These are phyloP conservation scores for Arxiozyma telluris DNA, from an alignment of 1,139 yeast genomes.

Conservation along the genomic window DNA sequence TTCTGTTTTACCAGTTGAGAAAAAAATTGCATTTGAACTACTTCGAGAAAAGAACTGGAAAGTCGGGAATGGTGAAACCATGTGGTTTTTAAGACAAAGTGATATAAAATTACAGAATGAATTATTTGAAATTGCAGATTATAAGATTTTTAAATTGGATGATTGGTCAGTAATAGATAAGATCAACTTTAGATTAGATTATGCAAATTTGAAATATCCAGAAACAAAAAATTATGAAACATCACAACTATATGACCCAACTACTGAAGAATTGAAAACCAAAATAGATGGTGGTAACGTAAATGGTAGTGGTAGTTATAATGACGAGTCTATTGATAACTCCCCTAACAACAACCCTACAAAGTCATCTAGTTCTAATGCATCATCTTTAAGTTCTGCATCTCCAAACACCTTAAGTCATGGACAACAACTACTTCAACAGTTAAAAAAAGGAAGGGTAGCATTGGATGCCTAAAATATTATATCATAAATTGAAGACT, in stretches of 20 bases:
- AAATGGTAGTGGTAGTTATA: not conserved
- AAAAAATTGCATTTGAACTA: constrained; percentile 30
- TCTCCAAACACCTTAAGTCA: constrained; percentile 12
- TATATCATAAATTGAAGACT: not conserved
- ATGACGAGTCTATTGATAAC: constrained; percentile 4
- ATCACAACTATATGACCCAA: not conserved
- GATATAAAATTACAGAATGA: constrained; percentile 32
- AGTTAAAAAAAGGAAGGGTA: constrained; percentile 12
- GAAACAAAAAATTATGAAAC: not conserved
- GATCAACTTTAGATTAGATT: constrained; percentile 29
- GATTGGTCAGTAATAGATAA: constrained; percentile 36
- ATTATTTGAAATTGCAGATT: constrained; percentile 35
- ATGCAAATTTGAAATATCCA: constrained; percentile 7
- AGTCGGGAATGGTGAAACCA: constrained; percentile 25
- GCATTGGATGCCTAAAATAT: not conserved
- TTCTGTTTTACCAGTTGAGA: constrained; percentile 49
- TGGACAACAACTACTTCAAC: constrained; percentile 28
- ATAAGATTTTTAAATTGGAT: constrained; percentile 35
- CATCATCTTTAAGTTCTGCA: not conserved
- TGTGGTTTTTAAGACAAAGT: constrained; percentile 36
- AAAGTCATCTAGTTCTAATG: not conserved
- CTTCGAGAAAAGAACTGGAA: constrained; percentile 34
- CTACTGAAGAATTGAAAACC: not conserved
- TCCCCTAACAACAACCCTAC: not conserved
- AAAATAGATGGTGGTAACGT: not conserved